A percentile compares a stretch with the other conserved stretches of the same genome.
Evolutionary conservation across 805 yeast genomes (phyloP).

Genomic region (Monosporozyma aquatica): DNA sequence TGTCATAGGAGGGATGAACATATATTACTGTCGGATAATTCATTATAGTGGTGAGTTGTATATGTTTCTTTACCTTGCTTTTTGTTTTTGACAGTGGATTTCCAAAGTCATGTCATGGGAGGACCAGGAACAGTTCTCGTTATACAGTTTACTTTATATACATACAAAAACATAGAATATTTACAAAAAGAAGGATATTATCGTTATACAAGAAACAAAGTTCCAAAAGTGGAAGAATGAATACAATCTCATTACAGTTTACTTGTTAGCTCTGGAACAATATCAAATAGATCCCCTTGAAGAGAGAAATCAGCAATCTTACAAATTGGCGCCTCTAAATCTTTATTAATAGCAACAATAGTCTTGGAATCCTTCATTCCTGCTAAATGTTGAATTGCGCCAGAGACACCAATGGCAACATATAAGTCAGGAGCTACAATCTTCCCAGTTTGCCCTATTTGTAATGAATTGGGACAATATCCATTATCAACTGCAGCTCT

Average conservation of each 20-base stretch:
- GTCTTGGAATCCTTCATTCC: constrained; percentile 96
- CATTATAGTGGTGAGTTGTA: too few relatives aligned
- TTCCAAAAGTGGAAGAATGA: too few relatives aligned
- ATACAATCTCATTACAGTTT: constrained; percentile 35
- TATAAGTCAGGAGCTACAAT: constrained; percentile 94
- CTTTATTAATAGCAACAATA: constrained; percentile 91
- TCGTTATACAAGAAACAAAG: too few relatives aligned
- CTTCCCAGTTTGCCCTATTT: constrained; percentile 97
- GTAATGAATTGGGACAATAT: constrained; percentile 89
- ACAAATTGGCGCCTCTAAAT: constrained; percentile 89
- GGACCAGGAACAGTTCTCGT: too few relatives aligned
- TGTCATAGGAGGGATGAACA: too few relatives aligned
- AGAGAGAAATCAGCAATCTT: constrained; percentile 83
- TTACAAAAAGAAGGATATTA: too few relatives aligned
- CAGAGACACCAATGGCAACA: constrained; percentile 88
- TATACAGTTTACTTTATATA: too few relatives aligned
- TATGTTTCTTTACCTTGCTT: too few relatives aligned
- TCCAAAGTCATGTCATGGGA: too few relatives aligned
- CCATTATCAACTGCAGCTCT: constrained; percentile 98
- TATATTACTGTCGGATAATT: too few relatives aligned
- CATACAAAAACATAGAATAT: too few relatives aligned
- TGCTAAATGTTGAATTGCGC: constrained; percentile 96
- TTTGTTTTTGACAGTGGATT: too few relatives aligned
- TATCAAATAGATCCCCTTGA: constrained; percentile 79
- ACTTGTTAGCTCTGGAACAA: constrained; percentile 82